These are phyloP conservation scores for Acacia pycnantha DNA, from an alignment of 331 rosid genomes.

Conservation along the genomic window DNA sequence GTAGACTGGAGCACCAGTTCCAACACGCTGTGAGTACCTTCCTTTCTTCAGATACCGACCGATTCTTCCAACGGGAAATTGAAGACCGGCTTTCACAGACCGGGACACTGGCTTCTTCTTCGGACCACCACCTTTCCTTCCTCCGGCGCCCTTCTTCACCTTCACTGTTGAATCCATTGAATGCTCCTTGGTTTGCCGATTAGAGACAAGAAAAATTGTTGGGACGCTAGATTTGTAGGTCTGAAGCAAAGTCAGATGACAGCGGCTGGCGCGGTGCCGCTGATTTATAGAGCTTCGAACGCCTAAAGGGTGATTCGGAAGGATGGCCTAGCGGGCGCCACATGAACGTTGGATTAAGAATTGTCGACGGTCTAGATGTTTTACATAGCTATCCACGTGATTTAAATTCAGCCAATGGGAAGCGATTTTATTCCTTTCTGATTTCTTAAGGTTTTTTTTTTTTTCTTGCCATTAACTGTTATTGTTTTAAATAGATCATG, in stretches of 20 bases:
- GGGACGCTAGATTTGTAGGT: background rate
- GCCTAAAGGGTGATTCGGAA: background rate
- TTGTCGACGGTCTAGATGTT: conserved; percentile 29
- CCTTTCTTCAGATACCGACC: conserved; percentile 66
- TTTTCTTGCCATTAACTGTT: background rate
- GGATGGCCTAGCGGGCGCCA: background rate
- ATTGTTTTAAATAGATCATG: background rate
- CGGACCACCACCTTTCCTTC: conserved; percentile 58
- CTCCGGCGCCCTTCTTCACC: conserved; percentile 57
- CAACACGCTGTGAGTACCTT: conserved; percentile 50
- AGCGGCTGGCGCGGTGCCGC: background rate
- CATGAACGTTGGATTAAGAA: conserved; percentile 28
- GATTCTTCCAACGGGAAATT: conserved; percentile 62
- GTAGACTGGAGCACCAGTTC: conserved; percentile 64
- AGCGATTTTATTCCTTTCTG: background rate
- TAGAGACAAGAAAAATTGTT: too few relatives aligned
- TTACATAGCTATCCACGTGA: conserved; percentile 22
- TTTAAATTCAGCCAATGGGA: conserved; percentile 30
- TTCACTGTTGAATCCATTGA: conserved; percentile 45
- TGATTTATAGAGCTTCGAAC: conserved; percentile 30
- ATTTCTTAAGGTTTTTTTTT: background rate
- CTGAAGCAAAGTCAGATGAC: background rate
- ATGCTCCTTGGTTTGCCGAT: background rate
- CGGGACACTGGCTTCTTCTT: conserved; percentile 63
- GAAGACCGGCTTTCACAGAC: conserved; percentile 62